Evolutionary conservation across 2,329 filamentous ascomycete species (phyloP).

Genomic region (Sporothrix euskadiensis): DNA sequence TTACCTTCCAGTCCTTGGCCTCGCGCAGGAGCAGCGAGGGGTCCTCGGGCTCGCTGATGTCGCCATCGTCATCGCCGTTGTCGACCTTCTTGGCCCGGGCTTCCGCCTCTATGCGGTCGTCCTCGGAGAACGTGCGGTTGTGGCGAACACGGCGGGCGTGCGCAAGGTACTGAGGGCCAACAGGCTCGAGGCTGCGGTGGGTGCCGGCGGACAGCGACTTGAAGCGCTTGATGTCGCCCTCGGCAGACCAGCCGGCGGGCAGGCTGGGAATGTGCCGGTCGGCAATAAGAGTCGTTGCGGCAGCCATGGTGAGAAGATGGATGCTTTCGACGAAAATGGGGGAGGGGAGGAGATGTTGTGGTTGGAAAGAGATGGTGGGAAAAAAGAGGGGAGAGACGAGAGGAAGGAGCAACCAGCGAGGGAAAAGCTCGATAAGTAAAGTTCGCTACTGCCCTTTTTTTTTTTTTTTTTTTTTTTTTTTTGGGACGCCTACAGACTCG

Average conservation of each 20-base stretch:
- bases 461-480: neutral
- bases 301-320: slow-evolving; percentile 56
- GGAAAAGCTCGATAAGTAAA: slow-evolving; percentile 7
- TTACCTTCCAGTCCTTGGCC: slow-evolving; percentile 99
- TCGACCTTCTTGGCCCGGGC: slow-evolving; percentile 94
- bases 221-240: slow-evolving; percentile 89
- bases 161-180: slow-evolving; percentile 96
- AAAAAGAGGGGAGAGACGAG: neutral
- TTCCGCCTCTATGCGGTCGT: slow-evolving; percentile 95
- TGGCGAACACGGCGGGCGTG: slow-evolving; percentile 94
- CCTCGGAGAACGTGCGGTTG: slow-evolving; percentile 97
- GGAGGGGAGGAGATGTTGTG: neutral
- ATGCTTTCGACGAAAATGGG: slow-evolving; percentile 27
- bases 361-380: neutral
- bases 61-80: slow-evolving; percentile 79
- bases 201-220: slow-evolving; percentile 73
- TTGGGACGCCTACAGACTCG: slow-evolving; percentile 1
- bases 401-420: neutral
- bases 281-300: slow-evolving; percentile 58
- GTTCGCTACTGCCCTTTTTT: neutral
- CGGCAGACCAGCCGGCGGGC: slow-evolving; percentile 76
- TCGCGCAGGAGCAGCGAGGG: slow-evolving; percentile 87
- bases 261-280: slow-evolving; percentile 71
- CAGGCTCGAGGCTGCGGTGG: slow-evolving; percentile 88
- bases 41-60: slow-evolving; percentile 93